Evolutionary conservation across 2,329 filamentous ascomycete species (phyloP).

Genomic region (Alternaria consortialis): DNA sequence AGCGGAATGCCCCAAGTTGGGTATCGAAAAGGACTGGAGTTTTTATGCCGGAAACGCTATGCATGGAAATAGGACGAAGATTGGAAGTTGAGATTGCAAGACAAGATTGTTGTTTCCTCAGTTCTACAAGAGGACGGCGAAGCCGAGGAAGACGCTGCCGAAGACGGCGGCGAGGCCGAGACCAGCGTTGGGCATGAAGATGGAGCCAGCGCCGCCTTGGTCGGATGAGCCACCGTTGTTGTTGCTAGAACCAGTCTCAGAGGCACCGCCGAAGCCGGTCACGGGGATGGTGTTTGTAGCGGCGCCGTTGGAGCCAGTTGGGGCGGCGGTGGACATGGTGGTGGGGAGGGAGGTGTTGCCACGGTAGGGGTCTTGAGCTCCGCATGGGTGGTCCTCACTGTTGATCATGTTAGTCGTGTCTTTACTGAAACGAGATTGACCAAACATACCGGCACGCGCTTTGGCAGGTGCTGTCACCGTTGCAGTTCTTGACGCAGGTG

Average conservation of each 20-base stretch:
- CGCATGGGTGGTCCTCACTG: slow-evolving; percentile 72
- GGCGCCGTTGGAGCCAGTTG: slow-evolving; percentile 40
- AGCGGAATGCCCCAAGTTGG: slow-evolving; percentile 20
- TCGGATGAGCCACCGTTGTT: slow-evolving; percentile 30
- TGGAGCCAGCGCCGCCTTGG: slow-evolving; percentile 45
- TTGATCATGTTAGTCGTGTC: slow-evolving; percentile 8
- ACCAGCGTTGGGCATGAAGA: slow-evolving; percentile 63
- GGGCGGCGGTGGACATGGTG: slow-evolving; percentile 54
- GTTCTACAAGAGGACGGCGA: slow-evolving; percentile 55
- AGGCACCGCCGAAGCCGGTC: slow-evolving; percentile 42
- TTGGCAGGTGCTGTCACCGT: slow-evolving; percentile 66
- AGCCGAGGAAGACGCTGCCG: slow-evolving; percentile 65
- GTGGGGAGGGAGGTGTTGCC: slow-evolving; percentile 65
- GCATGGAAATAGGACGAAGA: slow-evolving; percentile 21
- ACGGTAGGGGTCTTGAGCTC: slow-evolving; percentile 70
- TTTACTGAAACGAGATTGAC: background rate
- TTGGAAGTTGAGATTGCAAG: background rate
- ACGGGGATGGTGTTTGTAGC: slow-evolving; percentile 39
- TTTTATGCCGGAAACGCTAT: slow-evolving; percentile 19
- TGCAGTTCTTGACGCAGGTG: slow-evolving; percentile 71
- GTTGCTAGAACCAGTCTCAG: slow-evolving; percentile 19
- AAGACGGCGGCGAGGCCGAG: slow-evolving; percentile 66
- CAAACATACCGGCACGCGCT: slow-evolving; percentile 61
- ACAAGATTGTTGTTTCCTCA: background rate
- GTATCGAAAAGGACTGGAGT: slow-evolving; percentile 21